Evolutionary conservation across 192 early-diverging fungal genomes (phyloP).

Genomic region (Backusella parvicylindrica): DNA sequence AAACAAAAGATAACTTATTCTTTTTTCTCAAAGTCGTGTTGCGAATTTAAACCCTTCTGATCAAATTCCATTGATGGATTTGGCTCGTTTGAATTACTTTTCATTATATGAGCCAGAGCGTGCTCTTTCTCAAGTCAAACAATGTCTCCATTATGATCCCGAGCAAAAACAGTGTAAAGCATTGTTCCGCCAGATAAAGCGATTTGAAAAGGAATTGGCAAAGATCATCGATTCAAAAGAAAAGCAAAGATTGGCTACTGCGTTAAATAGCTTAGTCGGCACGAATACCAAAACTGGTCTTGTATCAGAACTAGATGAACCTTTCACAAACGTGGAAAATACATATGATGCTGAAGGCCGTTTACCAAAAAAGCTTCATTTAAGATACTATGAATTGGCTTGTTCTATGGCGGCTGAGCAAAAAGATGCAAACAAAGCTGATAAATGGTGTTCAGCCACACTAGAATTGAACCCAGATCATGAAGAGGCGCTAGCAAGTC

Average conservation of each 20-base stretch:
- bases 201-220: constrained; percentile 67
- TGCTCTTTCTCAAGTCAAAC: constrained; percentile 69
- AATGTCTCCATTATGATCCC: constrained; percentile 86
- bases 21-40: constrained; percentile 46
- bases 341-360: constrained; percentile 25
- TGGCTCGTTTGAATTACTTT: constrained; percentile 72
- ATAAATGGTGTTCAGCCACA: constrained; percentile 67
- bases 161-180: constrained; percentile 87
- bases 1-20: not conserved
- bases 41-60: constrained; percentile 67
- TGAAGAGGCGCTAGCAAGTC: constrained; percentile 65
- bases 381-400: constrained; percentile 46
- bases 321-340: not conserved
- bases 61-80: constrained; percentile 52
- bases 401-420: constrained; percentile 60
- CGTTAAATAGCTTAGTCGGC: constrained; percentile 55
- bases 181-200: constrained; percentile 67
- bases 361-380: constrained; percentile 34
- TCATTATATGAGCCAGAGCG: constrained; percentile 65
- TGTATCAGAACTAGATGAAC: constrained; percentile 34
- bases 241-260: constrained; percentile 56
- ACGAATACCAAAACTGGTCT: constrained; percentile 22
- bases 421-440: constrained; percentile 45
- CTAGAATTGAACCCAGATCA: constrained; percentile 71
- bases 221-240: constrained; percentile 54